A percentile compares a stretch with the other conserved stretches of the same genome.
Conservation (phyloP, 345 rosid genomes). For the Firmiana major region DNA sequence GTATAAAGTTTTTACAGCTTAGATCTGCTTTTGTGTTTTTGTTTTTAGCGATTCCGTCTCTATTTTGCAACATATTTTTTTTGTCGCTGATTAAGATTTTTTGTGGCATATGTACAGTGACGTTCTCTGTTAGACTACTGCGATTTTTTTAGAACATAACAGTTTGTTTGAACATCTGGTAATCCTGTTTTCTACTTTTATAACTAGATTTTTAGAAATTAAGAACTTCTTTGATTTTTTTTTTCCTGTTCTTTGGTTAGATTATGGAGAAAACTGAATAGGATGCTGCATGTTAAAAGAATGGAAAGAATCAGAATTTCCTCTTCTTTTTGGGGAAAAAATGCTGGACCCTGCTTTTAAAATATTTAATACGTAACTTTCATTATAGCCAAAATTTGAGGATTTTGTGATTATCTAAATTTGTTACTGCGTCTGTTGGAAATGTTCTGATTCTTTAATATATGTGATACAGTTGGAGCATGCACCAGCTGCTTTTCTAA, state of each 20-base stretch:
- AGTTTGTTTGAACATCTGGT: background rate
- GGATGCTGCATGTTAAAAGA: background rate
- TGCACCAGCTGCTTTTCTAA: background rate
- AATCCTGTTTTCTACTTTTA: background rate
- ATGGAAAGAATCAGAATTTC: background rate
- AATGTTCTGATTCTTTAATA: background rate
- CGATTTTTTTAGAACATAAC: background rate
- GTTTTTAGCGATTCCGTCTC: background rate
- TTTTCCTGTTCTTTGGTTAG: background rate
- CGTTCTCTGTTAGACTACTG: background rate
- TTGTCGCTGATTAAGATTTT: background rate
- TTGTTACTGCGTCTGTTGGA: background rate
- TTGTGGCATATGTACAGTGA: background rate
- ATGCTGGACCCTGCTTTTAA: background rate
- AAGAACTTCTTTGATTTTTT: background rate
- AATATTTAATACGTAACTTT: background rate
- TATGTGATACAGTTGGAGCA: conserved; percentile 7
- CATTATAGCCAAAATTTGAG: background rate
- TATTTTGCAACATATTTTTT: background rate
- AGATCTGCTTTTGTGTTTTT: conserved; percentile 12
- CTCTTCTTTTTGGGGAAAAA: background rate
- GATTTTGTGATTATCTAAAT: background rate
- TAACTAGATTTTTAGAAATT: background rate
- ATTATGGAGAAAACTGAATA: background rate
- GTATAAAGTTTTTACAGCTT: background rate